A percentile compares a stretch with the other conserved stretches of the same genome.
Evolutionary conservation across 2,329 filamentous ascomycete species (phyloP).

Genomic region (Hypoxylon sp.): DNA sequence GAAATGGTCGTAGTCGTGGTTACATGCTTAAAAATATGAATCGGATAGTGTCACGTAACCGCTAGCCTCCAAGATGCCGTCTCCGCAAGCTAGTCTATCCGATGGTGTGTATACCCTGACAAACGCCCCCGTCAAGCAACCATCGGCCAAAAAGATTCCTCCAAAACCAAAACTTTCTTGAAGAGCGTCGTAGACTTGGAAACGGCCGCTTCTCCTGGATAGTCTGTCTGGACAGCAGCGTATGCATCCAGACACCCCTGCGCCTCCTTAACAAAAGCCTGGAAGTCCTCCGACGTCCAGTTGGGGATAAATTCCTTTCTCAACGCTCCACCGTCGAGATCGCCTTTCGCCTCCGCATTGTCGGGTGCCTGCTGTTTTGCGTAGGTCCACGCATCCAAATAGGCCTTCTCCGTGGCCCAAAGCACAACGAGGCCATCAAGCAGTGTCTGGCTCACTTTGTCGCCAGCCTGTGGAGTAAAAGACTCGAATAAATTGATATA

Average conservation of each 20-base stretch:
- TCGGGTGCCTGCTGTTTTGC: slow-evolving; percentile 50
- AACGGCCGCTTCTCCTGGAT: slow-evolving; percentile 48
- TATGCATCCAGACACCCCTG: slow-evolving; percentile 46
- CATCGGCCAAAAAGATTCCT: slow-evolving; percentile 58
- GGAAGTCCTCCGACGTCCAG: slow-evolving; percentile 71
- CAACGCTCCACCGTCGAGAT: slow-evolving; percentile 71
- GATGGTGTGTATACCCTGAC: too few species aligned
- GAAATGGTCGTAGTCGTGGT: too few species aligned
- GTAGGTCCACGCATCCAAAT: slow-evolving; percentile 67
- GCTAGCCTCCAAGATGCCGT: too few species aligned
- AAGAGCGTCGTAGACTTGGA: slow-evolving; percentile 55
- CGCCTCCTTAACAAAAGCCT: slow-evolving; percentile 55
- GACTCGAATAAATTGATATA: slow-evolving; percentile 46
- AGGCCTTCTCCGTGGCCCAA: slow-evolving; percentile 77
- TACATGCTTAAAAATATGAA: too few species aligned
- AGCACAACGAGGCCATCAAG: slow-evolving; percentile 77
- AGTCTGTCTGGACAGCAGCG: slow-evolving; percentile 36
- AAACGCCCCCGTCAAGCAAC: slow-evolving; percentile 20
- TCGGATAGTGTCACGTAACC: too few species aligned
- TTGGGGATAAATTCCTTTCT: slow-evolving; percentile 72
- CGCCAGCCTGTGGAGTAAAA: slow-evolving; percentile 32
- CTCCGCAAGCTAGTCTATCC: too few species aligned
- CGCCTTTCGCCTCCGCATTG: slow-evolving; percentile 45
- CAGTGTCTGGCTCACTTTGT: slow-evolving; percentile 34
- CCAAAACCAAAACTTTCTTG: slow-evolving; percentile 62